These are phyloP conservation scores for Cladophialophora bantiana DNA, from an alignment of 2,329 filamentous ascomycete species.

Conservation along the genomic window DNA sequence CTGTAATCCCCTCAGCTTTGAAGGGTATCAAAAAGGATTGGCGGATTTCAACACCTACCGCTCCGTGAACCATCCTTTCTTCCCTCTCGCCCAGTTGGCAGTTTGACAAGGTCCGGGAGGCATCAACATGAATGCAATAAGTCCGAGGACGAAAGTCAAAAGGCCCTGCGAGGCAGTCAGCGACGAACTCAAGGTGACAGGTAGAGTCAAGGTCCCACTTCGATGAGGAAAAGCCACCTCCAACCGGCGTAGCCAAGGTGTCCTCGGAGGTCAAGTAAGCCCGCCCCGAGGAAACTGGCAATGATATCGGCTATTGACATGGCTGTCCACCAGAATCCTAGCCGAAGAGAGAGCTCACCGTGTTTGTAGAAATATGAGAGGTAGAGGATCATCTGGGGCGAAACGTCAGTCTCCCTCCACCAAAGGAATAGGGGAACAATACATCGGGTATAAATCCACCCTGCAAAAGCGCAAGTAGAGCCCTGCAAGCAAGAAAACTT, in stretches of 20 bases:
- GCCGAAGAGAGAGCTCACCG: conserved; percentile 46
- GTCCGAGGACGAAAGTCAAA: conserved; percentile 53
- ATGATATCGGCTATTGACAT: conserved; percentile 57
- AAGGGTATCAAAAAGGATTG: neutral
- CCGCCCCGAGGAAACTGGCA: conserved; percentile 53
- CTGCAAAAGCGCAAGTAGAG: conserved; percentile 58
- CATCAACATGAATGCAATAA: conserved; percentile 53
- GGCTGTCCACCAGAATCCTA: conserved; percentile 50
- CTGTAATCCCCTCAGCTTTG: conserved; percentile 39
- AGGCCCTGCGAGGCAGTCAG: conserved; percentile 44
- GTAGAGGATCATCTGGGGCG: conserved; percentile 40
- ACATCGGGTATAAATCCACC: conserved; percentile 55
- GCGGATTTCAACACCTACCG: conserved; percentile 40
- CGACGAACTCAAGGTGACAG: conserved; percentile 44
- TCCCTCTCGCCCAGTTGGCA: conserved; percentile 61
- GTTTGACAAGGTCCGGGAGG: conserved; percentile 53
- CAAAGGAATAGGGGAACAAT: neutral
- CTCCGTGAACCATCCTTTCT: conserved; percentile 68
- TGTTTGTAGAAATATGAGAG: conserved; percentile 52
- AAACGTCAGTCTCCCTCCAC: neutral
- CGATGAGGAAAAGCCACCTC: conserved; percentile 50
- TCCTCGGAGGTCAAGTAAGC: conserved; percentile 48
- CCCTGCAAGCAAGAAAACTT: conserved; percentile 52
- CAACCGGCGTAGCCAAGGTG: conserved; percentile 33
- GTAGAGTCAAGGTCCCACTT: conserved; percentile 38